phyloP scores from a whole-genome alignment of 345 rosid species.

The Clarkia xantiana region DNA sequence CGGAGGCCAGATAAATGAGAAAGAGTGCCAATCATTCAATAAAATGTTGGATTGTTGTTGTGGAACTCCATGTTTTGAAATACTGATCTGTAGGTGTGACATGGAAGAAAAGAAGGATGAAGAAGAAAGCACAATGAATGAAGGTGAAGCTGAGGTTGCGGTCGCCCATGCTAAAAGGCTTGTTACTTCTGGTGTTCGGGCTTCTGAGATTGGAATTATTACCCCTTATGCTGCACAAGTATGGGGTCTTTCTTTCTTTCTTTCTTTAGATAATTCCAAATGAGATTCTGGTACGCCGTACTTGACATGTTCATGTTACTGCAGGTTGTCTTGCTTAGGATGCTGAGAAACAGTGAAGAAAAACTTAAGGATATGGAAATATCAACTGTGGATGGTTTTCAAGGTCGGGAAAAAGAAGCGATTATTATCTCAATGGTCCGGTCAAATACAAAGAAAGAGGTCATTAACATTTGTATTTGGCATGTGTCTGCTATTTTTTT shows the following conservation, averaged over 20 bases:
- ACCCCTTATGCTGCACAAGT: conserved; percentile 98
- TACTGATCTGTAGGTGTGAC: conserved; percentile 50
- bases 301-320: conserved; percentile 4
- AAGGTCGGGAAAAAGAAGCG: conserved; percentile 95
- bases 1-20: no score
- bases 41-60: conserved; percentile 13
- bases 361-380: conserved; percentile 73
- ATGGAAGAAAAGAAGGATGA: conserved; percentile 99
- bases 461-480: conserved; percentile 8
- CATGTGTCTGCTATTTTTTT: background rate
- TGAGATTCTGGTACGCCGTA: no score
- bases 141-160: conserved; percentile 93
- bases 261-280: no score
- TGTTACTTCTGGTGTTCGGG: conserved; percentile 49
- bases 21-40: conserved; percentile 24
- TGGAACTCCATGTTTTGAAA: background rate
- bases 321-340: conserved; percentile 64
- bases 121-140: conserved; percentile 89
- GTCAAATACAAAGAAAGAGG: conserved; percentile 83
- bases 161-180: conserved; percentile 81
- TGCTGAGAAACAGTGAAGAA: conserved; percentile 53
- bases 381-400: conserved; percentile 95
- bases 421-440: conserved; percentile 93
- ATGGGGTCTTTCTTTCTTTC: background rate
- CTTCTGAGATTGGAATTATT: conserved; percentile 82